phyloP scores from a whole-genome alignment of 164 flowering plant species.

The Stephania yunnanensis region DNA sequence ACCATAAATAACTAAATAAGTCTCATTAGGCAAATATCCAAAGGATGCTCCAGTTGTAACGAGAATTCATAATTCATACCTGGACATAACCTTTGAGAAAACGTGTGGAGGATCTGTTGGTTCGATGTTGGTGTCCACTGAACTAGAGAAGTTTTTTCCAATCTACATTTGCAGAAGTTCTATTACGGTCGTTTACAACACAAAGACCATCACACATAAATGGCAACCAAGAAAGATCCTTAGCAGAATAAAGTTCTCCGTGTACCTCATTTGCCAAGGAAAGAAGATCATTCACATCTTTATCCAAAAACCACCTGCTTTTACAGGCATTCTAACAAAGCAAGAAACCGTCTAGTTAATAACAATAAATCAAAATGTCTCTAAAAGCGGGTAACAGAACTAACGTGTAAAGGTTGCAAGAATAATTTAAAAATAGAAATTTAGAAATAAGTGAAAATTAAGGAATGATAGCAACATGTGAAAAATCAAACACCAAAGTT shows the following conservation, averaged over 20 bases:
- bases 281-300: conserved; percentile 45
- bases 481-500: no score
- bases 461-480: no score
- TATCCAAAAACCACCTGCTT: conserved; percentile 51
- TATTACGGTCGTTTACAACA: conserved; percentile 2
- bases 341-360: neutral
- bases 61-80: conserved; percentile 32
- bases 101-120: conserved; percentile 17
- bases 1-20: neutral
- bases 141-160: conserved; percentile 34
- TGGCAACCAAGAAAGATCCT: neutral
- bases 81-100: conserved; percentile 44
- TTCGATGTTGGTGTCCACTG: conserved; percentile 23
- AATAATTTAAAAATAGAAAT: no score
- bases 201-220: neutral
- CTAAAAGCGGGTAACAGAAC: neutral
- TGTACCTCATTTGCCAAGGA: conserved; percentile 57
- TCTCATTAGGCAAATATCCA: no score
- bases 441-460: no score
- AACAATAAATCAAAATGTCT: neutral
- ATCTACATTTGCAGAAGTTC: conserved; percentile 31
- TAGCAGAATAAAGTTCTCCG: neutral
- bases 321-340: conserved; percentile 64
- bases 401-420: no score
- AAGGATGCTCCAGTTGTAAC: conserved; percentile 1